Percentiles rank a stretch among this genome's conserved stretches.
phyloP scores from a whole-genome alignment of 1,284 basidiomycete genomes.

The Irpex sp. region DNA sequence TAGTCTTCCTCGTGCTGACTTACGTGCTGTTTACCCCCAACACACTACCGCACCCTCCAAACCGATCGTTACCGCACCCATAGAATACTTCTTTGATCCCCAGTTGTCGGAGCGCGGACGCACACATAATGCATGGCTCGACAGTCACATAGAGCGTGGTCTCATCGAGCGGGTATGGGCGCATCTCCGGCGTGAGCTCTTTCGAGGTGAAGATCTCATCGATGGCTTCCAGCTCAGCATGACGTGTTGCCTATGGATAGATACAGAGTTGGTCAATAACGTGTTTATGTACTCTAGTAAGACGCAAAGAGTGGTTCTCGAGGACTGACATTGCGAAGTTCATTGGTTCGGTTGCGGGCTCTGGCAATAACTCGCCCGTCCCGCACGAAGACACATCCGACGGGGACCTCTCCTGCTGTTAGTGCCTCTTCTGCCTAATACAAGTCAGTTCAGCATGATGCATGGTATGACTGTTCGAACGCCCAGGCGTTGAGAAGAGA shows the following conservation, averaged over 20 bases:
- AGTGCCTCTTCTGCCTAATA: constrained; percentile 82
- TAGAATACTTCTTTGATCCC: constrained; percentile 92
- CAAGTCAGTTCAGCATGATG: background rate
- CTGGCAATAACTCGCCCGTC: constrained; percentile 73
- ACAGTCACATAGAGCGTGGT: constrained; percentile 97
- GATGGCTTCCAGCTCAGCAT: constrained; percentile 97
- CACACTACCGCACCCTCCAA: constrained; percentile 97
- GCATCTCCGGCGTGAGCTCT: constrained; percentile 46
- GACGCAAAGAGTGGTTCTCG: background rate
- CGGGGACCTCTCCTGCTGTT: constrained; percentile 85
- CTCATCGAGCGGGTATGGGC: constrained; percentile 62
- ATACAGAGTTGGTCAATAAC: background rate
- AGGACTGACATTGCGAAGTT: constrained; percentile 78
- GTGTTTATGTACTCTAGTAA: background rate
- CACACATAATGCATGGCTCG: constrained; percentile 99
- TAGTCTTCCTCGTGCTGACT: constrained; percentile 24
- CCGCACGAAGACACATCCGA: constrained; percentile 94
- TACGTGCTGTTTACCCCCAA: constrained; percentile 81
- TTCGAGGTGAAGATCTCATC: constrained; percentile 78
- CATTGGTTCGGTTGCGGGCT: constrained; percentile 93
- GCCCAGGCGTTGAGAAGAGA: no score
- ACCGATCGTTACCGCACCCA: constrained; percentile 95
- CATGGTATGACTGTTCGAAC: background rate
- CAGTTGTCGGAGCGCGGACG: constrained; percentile 89
- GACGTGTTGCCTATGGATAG: constrained; percentile 79